Base-by-base conservation (phyloP, 768 basidiomycete species). In the Tricholoma flavovirens region DNA sequence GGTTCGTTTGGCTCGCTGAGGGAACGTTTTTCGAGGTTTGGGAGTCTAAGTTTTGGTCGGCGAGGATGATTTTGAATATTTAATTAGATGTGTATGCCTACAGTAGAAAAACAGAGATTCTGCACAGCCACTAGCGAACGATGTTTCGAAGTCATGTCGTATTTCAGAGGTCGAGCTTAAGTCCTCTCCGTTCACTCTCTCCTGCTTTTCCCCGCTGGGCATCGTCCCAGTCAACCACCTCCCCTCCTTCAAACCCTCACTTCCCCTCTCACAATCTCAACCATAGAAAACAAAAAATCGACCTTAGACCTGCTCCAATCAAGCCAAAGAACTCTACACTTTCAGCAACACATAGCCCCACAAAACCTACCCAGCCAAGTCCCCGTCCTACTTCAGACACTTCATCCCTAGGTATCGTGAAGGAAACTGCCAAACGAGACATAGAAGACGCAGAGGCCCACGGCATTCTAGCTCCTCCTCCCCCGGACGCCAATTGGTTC, bases 1-100 rank as follows among this genome's bases (percentile, higher is more conserved):
- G 77, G 77, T 12, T 83, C 75, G 22, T 75, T 80, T 58, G 80
- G 82, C 9, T 88, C 87, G 3, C 72, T 90, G 49, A 86, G 82
- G 66, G 88, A 84, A 1, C 83, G 89, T 11, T 82, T 90, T 62
- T 88, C 87, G 36, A 81, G 86, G 46, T 84, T 92, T 56, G 88
- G 88, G 19, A 90, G 87, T 64, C 72, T 90, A 15, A 85, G 75
- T 59, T 86, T 87, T 67, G 84, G 84, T 26, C 77, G 86, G 49
- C 77, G 80, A 38, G 67, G 67, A 21, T 64, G 64, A 40, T 60
- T 67, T 30, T 12, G 29, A n/a, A n/a, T n/a, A n/a, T n/a, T 4
- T 53, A 15, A 7, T 38, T 19, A 38, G 8, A 43, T 46, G 10
- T 45, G n/a, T n/a, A n/a, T n/a, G n/a, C n/a, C n/a, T n/a, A n/a